Evolutionary conservation across 2,329 filamentous ascomycete species (phyloP), one percentile per base, ranked within the genome.

Genomic region (Ascomycota sp.): DNA sequence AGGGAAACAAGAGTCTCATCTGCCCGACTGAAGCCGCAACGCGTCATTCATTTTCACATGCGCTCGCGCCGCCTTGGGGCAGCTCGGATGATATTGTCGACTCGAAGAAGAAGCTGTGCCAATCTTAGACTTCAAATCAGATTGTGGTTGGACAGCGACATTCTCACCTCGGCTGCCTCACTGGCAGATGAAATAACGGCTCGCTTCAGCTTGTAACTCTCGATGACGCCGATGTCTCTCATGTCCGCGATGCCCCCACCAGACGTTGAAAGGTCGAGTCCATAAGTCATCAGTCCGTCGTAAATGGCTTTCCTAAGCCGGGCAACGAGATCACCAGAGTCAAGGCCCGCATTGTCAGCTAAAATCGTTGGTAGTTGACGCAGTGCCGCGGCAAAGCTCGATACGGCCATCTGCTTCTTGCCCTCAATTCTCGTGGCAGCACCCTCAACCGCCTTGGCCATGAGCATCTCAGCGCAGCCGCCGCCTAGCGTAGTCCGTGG

Each of bases 161-260:
- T 9, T 53, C 73, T 62, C 64, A 91, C 82, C 69, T 98, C 89
- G 43, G 89, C 84, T 40, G 89, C 89, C 59, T 98, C 89, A 37
- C 82, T 91, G 16, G 89, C 89, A 39, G 83, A 92, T 35, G 79
- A 91, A 34, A 98, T 89, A 35, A 98, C 89, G n/a, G 89, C 89
- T 53, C 73, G 77, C 71, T 98, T 98, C 53, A 98, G 61, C 67
- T 98, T 98, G 66, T 93, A 95, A 56, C 82, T 92, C 62, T 98
- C 89, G 44, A 98, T 77, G 25, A 98, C 84, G 31, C 89, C 89
- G 32, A 92, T 54, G 47, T 98, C 82, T 35, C 86, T 71, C 89
- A 98, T 98, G 50, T 98, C 89, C 9, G 81, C 68, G 48, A 98
- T 82, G 31, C 83, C 84, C 38, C 89, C 89, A 29, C 89, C 86